phyloP scores from a whole-genome alignment of 495 filamentous ascomycete genomes.

The Lophiotrema nucula region DNA sequence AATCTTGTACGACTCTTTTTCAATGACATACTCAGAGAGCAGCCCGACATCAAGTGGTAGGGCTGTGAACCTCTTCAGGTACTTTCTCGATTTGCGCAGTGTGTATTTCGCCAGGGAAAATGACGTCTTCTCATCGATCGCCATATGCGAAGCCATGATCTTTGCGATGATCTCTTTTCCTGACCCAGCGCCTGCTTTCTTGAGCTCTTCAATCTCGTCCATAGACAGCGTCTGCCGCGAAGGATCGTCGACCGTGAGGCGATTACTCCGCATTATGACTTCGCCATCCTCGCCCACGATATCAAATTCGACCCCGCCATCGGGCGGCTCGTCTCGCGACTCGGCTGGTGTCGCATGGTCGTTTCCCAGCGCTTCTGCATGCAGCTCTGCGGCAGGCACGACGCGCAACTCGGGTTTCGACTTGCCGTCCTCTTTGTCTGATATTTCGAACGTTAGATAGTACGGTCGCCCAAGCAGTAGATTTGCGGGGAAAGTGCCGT shows the following conservation, averaged over 20 bases:
- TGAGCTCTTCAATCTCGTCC: constrained; percentile 88
- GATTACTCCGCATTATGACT: constrained; percentile 73
- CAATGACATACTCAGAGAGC: constrained; percentile 67
- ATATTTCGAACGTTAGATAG: constrained; percentile 84
- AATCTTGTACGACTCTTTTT: constrained; percentile 74
- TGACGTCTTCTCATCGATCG: constrained; percentile 87
- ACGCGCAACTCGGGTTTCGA: constrained; percentile 64
- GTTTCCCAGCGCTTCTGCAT: constrained; percentile 70
- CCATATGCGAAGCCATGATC: constrained; percentile 78
- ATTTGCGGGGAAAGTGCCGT: constrained; percentile 82
- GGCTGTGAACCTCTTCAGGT: constrained; percentile 79
- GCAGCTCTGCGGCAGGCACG: constrained; percentile 77
- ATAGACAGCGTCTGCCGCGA: constrained; percentile 77
- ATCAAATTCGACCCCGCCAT: constrained; percentile 51
- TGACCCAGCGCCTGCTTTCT: constrained; percentile 70
- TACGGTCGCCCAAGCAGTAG: constrained; percentile 84
- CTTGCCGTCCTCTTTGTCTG: constrained; percentile 61
- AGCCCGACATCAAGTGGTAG: constrained; percentile 75
- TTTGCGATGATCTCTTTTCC: constrained; percentile 87
- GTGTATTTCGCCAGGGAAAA: constrained; percentile 96
- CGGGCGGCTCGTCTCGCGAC: constrained; percentile 49
- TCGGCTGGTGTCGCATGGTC: constrained; percentile 49
- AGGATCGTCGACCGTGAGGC: constrained; percentile 73
- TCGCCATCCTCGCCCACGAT: constrained; percentile 54
- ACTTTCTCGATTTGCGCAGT: constrained; percentile 89